Base-by-base conservation (phyloP, 2,329 filamentous ascomycete species). In the Trichoderma semiorbis region DNA sequence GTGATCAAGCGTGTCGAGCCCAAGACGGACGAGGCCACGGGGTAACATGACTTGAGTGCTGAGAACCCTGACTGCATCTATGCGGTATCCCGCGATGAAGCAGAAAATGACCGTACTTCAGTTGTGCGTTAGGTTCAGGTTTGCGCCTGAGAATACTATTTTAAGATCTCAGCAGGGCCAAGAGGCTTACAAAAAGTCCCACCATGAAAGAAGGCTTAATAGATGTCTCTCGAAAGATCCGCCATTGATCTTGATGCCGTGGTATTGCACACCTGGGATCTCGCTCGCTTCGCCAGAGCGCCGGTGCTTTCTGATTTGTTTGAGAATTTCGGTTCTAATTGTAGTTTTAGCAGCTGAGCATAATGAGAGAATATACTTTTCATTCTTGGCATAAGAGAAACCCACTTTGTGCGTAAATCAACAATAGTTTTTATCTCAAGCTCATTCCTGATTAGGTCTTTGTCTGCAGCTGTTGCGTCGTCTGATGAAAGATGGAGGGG, bases 401-500 rank as follows among this genome's bases (percentile, higher is more conserved):
- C 80, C 72, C 85, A 93, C 89, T 91, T 89, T 73, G 93, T 93
- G 70, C 94, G 88, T 12, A 97, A 84, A 82, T 97, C 94, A 72
- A 97, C 87, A 53, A 97, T 88, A 3, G 90, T 93, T 75, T 86
- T 88, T 74, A 97, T 88, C 26, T 87, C 85, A 75, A 91, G 86
- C 36, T 89, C 85, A 8, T 89, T 81, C 11, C 83, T 80, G 12
- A 97, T 85, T 36, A 84, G 82, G 39, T 84, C 79, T 70, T 88
- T 87, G 80, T 97, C 94, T 43, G 84, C 78, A 24, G 85, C 77
- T 0, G 92, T 91, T 43, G 93, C 92, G 79, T 93, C 90, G 77
- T 97, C 93, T 86, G 10, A 14, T 72, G 21, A n/a, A 32, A 34
- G 14, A 57, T 57, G 28, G 7, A 43, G 14, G 18, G n/a, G 26